These are phyloP conservation scores for Coemansia sp. DNA, from an alignment of 192 early-diverging fungal species.

Conservation along the genomic window DNA sequence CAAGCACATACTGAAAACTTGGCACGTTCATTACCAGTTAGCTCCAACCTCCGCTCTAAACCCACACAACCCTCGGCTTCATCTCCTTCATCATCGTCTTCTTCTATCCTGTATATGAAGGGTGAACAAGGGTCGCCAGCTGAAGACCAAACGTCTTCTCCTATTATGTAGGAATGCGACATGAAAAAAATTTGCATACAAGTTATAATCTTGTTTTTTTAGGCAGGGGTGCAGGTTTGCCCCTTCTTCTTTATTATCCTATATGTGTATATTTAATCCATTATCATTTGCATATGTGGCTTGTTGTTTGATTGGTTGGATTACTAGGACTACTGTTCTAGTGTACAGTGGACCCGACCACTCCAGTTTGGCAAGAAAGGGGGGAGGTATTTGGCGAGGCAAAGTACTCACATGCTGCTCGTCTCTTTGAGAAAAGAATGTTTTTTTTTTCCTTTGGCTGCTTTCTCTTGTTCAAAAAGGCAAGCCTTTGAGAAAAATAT, in stretches of 20 bases:
- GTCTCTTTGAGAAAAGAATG: not conserved
- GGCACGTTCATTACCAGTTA: not conserved
- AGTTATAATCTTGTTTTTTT: not conserved
- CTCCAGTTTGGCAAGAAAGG: too few species aligned
- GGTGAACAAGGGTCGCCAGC: not conserved
- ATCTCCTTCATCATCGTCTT: not conserved
- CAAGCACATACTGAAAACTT: slow-evolving; percentile 20
- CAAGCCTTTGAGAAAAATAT: not conserved
- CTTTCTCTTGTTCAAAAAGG: not conserved
- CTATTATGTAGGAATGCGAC: not conserved
- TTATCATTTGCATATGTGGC: not conserved
- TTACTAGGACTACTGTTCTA: not conserved
- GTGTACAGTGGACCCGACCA: too few species aligned
- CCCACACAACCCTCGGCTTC: not conserved
- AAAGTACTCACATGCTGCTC: not conserved
- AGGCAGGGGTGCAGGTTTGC: not conserved
- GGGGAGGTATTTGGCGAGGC: too few species aligned
- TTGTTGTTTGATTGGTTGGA: too few species aligned
- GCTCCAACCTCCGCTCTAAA: slow-evolving; percentile 1
- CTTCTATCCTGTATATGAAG: not conserved
- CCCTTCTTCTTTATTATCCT: not conserved
- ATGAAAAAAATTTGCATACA: not conserved
- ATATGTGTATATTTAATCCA: not conserved
- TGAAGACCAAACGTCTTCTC: not conserved
- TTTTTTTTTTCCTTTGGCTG: not conserved